Evolutionary conservation across 768 basidiomycete species (phyloP), one percentile per base, ranked within the genome.

Genomic region (Hericium rajendrae): DNA sequence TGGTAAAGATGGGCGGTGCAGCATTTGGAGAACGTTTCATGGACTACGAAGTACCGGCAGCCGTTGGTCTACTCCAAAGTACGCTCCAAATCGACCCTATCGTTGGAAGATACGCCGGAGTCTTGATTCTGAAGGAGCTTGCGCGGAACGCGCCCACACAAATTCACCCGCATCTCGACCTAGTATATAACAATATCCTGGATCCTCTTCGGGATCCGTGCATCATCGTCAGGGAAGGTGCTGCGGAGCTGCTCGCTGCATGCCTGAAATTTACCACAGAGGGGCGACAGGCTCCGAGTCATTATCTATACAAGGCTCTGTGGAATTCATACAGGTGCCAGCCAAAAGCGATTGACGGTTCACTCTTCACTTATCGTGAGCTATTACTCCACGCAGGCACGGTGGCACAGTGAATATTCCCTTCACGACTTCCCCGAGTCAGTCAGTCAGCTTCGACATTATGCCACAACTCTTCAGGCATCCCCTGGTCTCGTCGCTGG

Each of bases 161-260:
- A 65, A 94, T 97, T 71, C 85, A 91, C 64, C 80, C 89, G 1
- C 88, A 92, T 70, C 92, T 98, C 20, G 80, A 81, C 54, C 78
- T 88, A 39, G 88, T 97, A 13, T 86, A 98, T 53, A 92, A 94
- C 68, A 93, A 93, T 70, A 93, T 99, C 55, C 85, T 97, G 60
- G 83, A 87, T 1, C 91, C 94, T 5, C 71, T 99, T 22, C 78
- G 94, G 48, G 97, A 99, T 69, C 78, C 88, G 16, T 84, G 94
- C 54, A 82, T 93, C 51, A 87, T 91, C 67, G 91, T 97, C 12
- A 76, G 97, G 57, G 95, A 97, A 71, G 89, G 91, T 32, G 93
- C 94, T 0, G 92, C 94, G 0, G 91, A 95, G 64, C 79, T 98
- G 4, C 76, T 99, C n/a, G 91, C 93, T 0, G 89, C 88, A 1